phyloP scores from a whole-genome alignment of 768 basidiomycete genomes.

The Hericium coralloides region DNA sequence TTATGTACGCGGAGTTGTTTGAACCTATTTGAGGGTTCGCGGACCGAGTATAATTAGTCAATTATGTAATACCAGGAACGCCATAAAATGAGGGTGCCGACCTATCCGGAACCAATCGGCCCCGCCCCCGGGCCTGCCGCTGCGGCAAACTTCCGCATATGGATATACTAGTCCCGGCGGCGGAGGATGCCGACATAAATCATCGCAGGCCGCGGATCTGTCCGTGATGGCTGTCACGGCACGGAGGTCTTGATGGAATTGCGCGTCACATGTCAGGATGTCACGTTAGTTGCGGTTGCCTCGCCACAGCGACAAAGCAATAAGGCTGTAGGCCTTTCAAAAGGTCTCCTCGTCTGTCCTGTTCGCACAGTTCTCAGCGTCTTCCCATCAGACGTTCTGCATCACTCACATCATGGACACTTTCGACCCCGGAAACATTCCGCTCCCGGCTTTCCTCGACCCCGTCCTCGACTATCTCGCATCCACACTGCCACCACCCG shows the following conservation, averaged over 20 bases:
- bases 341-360: background rate
- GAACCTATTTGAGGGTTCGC: slow-evolving; percentile 12
- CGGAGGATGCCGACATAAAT: slow-evolving; percentile 2
- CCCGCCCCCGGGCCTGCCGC: background rate
- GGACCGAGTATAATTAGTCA: slow-evolving; percentile 5
- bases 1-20: slow-evolving; percentile 14
- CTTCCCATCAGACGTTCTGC: background rate
- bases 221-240: slow-evolving; percentile 12
- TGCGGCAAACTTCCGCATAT: background rate
- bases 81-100: background rate
- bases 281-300: background rate
- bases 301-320: background rate
- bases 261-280: background rate
- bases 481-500: slow-evolving; percentile 43
- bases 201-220: background rate
- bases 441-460: slow-evolving; percentile 42
- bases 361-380: background rate
- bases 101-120: background rate
- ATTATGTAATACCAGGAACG: slow-evolving; percentile 7
- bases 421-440: slow-evolving; percentile 8
- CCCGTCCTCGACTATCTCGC: slow-evolving; percentile 46
- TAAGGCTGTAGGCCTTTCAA: too few species aligned
- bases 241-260: slow-evolving; percentile 1
- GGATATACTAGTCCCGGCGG: background rate
- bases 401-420: slow-evolving; percentile 5